These are phyloP conservation scores for Alternaria solani DNA, from an alignment of 2,329 filamentous ascomycete genomes.

Conservation along the genomic window DNA sequence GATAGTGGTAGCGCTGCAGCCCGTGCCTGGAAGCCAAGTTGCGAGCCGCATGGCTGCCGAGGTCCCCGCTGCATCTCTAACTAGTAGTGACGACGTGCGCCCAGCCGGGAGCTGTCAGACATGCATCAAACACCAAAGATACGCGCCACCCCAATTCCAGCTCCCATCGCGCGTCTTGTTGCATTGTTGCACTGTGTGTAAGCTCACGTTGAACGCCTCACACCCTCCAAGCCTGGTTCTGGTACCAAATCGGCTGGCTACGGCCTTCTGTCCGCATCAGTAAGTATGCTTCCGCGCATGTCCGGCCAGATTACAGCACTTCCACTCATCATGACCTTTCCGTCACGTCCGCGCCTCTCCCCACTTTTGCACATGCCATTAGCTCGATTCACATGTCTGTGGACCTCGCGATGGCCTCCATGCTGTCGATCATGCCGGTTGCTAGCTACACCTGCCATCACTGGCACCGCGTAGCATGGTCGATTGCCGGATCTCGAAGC, in stretches of 20 bases:
- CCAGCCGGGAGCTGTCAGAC: constrained; percentile 13
- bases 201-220: neutral
- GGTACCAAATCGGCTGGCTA: constrained; percentile 6
- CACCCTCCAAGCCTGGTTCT: neutral
- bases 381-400: constrained; percentile 15
- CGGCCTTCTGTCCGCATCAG: constrained; percentile 20
- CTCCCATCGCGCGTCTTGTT: constrained; percentile 1
- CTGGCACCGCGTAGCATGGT: constrained; percentile 14
- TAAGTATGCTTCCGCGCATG: constrained; percentile 29
- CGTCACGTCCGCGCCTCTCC: constrained; percentile 32
- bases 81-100: constrained; percentile 17
- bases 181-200: constrained; percentile 4
- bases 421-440: constrained; percentile 2
- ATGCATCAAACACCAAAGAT: constrained; percentile 16
- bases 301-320: constrained; percentile 28
- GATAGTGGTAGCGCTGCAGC: constrained; percentile 7
- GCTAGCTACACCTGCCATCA: constrained; percentile 26
- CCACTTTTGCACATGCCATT: constrained; percentile 22
- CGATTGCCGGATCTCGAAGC: constrained; percentile 5
- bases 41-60: constrained; percentile 19
- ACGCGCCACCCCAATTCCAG: constrained; percentile 14
- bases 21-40: constrained; percentile 15
- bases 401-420: constrained; percentile 1
- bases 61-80: constrained; percentile 10
- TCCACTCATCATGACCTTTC: constrained; percentile 35